Conservation (phyloP, 148 eudicot species). For the Linanthus parryae region DNA sequence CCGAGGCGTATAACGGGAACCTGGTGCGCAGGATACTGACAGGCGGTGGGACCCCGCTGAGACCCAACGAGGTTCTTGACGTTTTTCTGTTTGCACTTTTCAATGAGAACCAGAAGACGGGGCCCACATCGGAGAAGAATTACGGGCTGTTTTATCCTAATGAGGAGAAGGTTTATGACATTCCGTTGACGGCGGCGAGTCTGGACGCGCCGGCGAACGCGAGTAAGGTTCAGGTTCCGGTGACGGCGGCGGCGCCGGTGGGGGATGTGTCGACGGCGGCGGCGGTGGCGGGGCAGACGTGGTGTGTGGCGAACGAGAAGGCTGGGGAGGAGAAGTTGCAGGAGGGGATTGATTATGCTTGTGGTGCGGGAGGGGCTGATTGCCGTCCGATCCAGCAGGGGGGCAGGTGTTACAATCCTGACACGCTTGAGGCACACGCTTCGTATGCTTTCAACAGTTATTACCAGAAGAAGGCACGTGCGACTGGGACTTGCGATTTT, state of each 20-base stretch:
- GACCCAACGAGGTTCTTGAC: not conserved
- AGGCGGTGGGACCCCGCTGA: slow-evolving; percentile 31
- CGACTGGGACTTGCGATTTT: slow-evolving; percentile 68
- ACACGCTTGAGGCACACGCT: slow-evolving; percentile 65
- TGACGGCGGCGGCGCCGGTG: slow-evolving; percentile 7
- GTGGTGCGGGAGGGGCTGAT: slow-evolving; percentile 82
- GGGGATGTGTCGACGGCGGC: slow-evolving; percentile 14
- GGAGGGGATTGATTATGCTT: slow-evolving; percentile 69
- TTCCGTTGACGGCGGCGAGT: slow-evolving; percentile 36
- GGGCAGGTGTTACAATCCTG: slow-evolving; percentile 66
- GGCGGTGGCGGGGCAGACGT: slow-evolving; percentile 60
- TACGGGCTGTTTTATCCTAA: slow-evolving; percentile 1
- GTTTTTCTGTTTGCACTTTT: not conserved
- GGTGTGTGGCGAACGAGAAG: slow-evolving; percentile 84
- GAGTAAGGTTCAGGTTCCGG: slow-evolving; percentile 22
- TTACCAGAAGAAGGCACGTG: slow-evolving; percentile 59
- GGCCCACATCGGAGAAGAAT: not conserved
- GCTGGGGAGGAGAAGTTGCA: slow-evolving; percentile 47
- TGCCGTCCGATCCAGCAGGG: slow-evolving; percentile 78
- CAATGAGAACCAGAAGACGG: slow-evolving; percentile 4
- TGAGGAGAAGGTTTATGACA: slow-evolving; percentile 43
- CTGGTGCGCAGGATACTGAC: slow-evolving; percentile 10
- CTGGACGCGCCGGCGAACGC: slow-evolving; percentile 7
- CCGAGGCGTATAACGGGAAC: slow-evolving; percentile 16
- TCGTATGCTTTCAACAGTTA: slow-evolving; percentile 93